Percentiles rank a stretch among this genome's conserved stretches.
phyloP scores from a whole-genome alignment of 2,329 filamentous ascomycete species.

The Helotiales sp. region DNA sequence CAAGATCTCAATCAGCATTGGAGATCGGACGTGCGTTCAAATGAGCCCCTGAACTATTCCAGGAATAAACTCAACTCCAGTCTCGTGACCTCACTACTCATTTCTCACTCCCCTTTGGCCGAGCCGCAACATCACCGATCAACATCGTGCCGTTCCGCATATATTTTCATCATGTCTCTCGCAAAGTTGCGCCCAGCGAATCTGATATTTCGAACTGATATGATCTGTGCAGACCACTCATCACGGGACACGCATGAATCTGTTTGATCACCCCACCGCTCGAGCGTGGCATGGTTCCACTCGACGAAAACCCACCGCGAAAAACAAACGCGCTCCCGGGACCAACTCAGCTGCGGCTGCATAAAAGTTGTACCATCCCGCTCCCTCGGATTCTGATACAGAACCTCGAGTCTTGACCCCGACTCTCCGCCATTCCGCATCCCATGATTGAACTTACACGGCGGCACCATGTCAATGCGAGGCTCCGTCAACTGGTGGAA shows the following conservation, averaged over 20 bases:
- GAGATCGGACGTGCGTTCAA: too few relatives aligned
- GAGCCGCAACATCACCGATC: too few relatives aligned
- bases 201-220: neutral
- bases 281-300: conserved; percentile 2
- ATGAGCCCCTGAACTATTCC: too few relatives aligned
- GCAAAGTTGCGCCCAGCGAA: neutral
- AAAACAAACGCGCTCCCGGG: neutral
- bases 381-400: too few relatives aligned
- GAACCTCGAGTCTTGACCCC: too few relatives aligned
- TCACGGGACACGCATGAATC: neutral
- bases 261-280: conserved; percentile 1
- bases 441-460: neutral
- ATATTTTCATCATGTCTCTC: neutral
- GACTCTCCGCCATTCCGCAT: neutral
- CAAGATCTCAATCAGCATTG: too few relatives aligned
- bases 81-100: too few relatives aligned
- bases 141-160: too few relatives aligned
- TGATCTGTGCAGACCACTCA: too few relatives aligned
- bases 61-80: too few relatives aligned
- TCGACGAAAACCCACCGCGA: conserved; percentile 1
- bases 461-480: conserved; percentile 15
- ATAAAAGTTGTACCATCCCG: neutral
- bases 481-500: conserved; percentile 24
- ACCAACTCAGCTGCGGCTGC: neutral
- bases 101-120: too few relatives aligned